Conservation (phyloP, 169 alveolate genomes). For the Hepatocystis sp. region DNA sequence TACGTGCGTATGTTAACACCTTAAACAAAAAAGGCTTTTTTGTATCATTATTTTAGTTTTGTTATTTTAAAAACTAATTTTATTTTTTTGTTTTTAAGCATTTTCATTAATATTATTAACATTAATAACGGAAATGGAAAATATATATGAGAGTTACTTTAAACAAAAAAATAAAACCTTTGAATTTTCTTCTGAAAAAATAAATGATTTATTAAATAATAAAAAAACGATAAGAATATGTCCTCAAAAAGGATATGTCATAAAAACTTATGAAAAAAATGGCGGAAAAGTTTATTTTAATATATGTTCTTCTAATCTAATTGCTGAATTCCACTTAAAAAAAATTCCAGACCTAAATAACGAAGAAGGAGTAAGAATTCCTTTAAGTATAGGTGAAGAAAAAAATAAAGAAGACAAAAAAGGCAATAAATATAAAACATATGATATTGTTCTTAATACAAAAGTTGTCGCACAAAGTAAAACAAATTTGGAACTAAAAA, state of each 20-base stretch:
- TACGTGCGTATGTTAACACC: too few species aligned
- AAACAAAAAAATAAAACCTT: conserved; percentile 4
- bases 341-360: conserved; percentile 53
- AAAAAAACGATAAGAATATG: conserved; percentile 57
- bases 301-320: conserved; percentile 47
- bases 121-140: too few species aligned
- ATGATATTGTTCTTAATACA: conserved; percentile 68
- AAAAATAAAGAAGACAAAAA: conserved; percentile 68
- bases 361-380: conserved; percentile 70
- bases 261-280: conserved; percentile 70
- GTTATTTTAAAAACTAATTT: too few species aligned
- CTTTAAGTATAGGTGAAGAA: conserved; percentile 77
- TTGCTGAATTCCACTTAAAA: conserved; percentile 70
- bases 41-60: too few species aligned
- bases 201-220: conserved; percentile 17
- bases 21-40: too few species aligned
- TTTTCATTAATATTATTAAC: too few species aligned
- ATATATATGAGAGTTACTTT: conserved; percentile 11
- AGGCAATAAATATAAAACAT: conserved; percentile 69
- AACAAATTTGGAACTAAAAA: conserved; percentile 53
- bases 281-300: conserved; percentile 73
- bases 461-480: conserved; percentile 52
- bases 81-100: too few species aligned
- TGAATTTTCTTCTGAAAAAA: conserved; percentile 27
- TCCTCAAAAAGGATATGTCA: conserved; percentile 76